Evolutionary conservation across 345 rosid genomes (phyloP).

Genomic region (Eucalyptus erythrocorys): DNA sequence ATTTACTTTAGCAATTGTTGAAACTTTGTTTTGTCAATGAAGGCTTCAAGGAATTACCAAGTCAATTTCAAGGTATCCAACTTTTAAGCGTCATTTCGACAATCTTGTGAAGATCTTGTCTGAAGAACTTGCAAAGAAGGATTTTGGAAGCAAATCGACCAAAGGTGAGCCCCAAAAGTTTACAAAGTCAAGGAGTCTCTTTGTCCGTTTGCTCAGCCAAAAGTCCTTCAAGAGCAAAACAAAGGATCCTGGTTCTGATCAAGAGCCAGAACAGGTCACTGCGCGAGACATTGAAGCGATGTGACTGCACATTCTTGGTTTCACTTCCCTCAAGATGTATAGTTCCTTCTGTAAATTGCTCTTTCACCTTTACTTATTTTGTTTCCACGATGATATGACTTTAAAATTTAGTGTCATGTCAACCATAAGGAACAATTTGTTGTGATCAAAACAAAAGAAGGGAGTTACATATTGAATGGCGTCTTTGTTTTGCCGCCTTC

Average conservation of each 20-base stretch:
- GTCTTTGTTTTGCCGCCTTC: background rate
- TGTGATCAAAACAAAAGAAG: background rate
- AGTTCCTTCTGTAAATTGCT: background rate
- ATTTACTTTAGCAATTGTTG: background rate
- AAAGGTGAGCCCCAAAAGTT: conserved; percentile 11
- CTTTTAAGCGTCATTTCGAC: conserved; percentile 57
- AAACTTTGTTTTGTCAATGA: background rate
- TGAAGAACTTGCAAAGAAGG: conserved; percentile 50
- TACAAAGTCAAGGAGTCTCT: conserved; percentile 40
- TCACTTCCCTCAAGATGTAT: background rate
- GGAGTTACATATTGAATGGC: background rate
- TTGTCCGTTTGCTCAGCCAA: conserved; percentile 44
- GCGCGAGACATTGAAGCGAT: conserved; percentile 24
- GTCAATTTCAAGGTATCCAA: conserved; percentile 84
- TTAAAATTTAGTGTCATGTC: background rate
- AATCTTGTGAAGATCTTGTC: conserved; percentile 43
- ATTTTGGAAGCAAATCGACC: conserved; percentile 1
- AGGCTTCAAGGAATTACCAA: conserved; percentile 87
- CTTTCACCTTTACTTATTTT: background rate
- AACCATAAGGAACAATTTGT: background rate
- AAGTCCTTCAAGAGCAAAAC: conserved; percentile 46
- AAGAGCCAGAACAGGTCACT: conserved; percentile 18
- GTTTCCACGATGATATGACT: background rate
- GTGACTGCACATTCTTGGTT: background rate
- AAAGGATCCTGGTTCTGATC: conserved; percentile 36